These are phyloP conservation scores for Cadophora malorum DNA, from an alignment of 2,329 filamentous ascomycete genomes.

Conservation along the genomic window DNA sequence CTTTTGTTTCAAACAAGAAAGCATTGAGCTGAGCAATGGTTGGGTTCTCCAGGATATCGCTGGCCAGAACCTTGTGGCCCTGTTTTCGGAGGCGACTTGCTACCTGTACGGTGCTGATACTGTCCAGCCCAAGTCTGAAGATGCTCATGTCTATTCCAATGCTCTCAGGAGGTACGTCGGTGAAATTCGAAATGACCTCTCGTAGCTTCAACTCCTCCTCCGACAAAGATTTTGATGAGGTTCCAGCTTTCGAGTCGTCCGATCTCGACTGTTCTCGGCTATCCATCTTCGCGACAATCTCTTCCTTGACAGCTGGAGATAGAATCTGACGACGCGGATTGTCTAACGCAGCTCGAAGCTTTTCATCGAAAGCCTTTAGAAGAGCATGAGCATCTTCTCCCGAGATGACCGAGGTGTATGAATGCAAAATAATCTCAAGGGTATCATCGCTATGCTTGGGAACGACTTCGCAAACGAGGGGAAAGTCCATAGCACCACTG, in stretches of 20 bases:
- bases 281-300: conserved; percentile 32
- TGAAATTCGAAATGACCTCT: conserved; percentile 57
- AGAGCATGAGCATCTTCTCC: conserved; percentile 33
- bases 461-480: conserved; percentile 77
- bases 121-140: conserved; percentile 88
- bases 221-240: conserved; percentile 29
- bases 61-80: conserved; percentile 65
- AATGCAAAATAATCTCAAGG: conserved; percentile 68
- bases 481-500: conserved; percentile 73
- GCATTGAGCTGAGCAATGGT: conserved; percentile 48
- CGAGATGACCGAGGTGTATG: conserved; percentile 53
- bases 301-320: conserved; percentile 31
- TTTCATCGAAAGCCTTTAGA: conserved; percentile 37
- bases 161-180: conserved; percentile 53
- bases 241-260: conserved; percentile 4
- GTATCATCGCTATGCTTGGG: conserved; percentile 60
- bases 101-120: conserved; percentile 84
- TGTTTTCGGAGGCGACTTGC: conserved; percentile 68
- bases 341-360: conserved; percentile 35
- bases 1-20: conserved; percentile 29
- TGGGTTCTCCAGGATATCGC: conserved; percentile 74
- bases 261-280: conserved; percentile 2
- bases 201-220: conserved; percentile 50
- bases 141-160: conserved; percentile 73
- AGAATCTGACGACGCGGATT: conserved; percentile 43